Conservation (phyloP, 2,329 filamentous ascomycete species). For the Colletotrichum tropicicola region DNA sequence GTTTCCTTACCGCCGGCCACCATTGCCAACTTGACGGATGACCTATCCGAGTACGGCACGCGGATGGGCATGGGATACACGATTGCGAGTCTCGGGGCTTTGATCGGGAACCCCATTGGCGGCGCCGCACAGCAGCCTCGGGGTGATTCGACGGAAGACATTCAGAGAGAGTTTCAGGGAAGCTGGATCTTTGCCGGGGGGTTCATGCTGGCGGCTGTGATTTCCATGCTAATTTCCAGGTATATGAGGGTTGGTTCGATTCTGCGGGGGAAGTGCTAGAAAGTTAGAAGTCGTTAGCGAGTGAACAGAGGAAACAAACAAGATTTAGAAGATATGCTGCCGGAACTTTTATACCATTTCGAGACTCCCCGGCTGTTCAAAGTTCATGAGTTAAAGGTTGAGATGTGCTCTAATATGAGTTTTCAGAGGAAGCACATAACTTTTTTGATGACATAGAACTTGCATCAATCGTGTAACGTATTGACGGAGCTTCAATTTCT, state of each 20-base stretch:
- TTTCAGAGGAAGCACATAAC: too few species aligned
- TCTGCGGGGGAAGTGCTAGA: conserved; percentile 16
- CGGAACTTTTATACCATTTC: too few species aligned
- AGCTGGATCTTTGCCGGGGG: conserved; percentile 20
- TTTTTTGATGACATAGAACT: too few species aligned
- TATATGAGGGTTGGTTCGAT: conserved; percentile 5
- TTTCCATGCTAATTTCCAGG: conserved; percentile 4
- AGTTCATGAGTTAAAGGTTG: too few species aligned
- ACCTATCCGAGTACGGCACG: conserved; percentile 24
- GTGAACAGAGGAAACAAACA: too few species aligned
- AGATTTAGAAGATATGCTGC: neutral
- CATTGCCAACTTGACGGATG: conserved; percentile 24
- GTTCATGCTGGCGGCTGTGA: conserved; percentile 19
- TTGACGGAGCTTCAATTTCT: too few species aligned
- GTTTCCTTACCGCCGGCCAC: conserved; percentile 28
- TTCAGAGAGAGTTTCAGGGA: conserved; percentile 22
- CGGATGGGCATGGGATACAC: conserved; percentile 30
- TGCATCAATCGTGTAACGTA: too few species aligned
- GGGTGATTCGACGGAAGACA: neutral
- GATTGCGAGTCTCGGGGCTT: conserved; percentile 20
- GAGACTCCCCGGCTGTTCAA: too few species aligned
- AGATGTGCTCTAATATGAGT: too few species aligned
- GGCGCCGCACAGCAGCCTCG: conserved; percentile 15
- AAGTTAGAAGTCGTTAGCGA: too few species aligned
- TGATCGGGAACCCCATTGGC: conserved; percentile 30